Percentiles rank a stretch among this genome's conserved stretches.
Evolutionary conservation across 2,329 filamentous ascomycete genomes (phyloP).

Genomic region (Chaetomiaceae sp.): DNA sequence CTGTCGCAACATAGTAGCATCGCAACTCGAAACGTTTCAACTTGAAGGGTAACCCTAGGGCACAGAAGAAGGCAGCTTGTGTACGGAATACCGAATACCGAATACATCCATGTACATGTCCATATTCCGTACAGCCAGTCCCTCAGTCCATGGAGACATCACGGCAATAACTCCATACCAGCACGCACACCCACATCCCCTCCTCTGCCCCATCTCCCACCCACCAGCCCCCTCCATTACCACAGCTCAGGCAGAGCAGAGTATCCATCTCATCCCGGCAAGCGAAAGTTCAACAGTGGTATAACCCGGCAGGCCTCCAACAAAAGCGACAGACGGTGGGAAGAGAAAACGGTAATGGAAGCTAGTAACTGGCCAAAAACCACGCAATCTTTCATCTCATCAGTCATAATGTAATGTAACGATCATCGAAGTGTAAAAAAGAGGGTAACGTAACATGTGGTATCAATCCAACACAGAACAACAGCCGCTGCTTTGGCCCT

Average conservation of each 20-base stretch:
- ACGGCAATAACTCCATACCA: neutral
- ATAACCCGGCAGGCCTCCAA: neutral
- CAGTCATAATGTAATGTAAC: constrained; percentile 2
- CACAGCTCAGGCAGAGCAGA: neutral
- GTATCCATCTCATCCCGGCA: neutral
- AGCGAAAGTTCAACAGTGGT: neutral
- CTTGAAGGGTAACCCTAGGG: neutral
- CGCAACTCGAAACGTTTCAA: constrained; percentile 4
- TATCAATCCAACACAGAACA: constrained; percentile 8
- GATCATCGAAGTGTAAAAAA: neutral
- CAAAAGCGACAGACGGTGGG: neutral
- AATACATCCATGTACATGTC: no score
- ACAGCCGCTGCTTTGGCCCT: constrained; percentile 1
- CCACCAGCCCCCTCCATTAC: neutral
- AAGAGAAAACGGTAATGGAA: neutral
- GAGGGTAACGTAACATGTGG: constrained; percentile 3
- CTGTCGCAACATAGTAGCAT: neutral
- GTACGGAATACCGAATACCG: no score
- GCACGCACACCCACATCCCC: no score
- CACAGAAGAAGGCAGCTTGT: no score
- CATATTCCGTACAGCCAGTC: no score
- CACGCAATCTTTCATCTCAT: constrained; percentile 2
- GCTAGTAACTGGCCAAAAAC: no score
- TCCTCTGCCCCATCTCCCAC: neutral
- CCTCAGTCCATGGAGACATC: no score